phyloP scores from a whole-genome alignment of 148 eudicot genomes.

The Rhododendron vialii region DNA sequence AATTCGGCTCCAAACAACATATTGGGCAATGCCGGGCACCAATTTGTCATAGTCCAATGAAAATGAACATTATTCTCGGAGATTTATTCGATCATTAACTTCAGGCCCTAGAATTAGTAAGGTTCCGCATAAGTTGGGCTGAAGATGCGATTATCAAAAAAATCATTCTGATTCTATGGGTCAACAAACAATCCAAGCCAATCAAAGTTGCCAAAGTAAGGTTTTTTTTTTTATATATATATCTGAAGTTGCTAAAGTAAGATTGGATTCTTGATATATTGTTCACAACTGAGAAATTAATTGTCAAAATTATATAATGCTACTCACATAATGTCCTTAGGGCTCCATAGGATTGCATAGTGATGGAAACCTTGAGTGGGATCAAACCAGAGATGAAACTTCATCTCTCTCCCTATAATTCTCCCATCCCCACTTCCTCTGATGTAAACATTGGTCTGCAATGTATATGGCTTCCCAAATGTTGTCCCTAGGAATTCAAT shows the following conservation, averaged over 20 bases:
- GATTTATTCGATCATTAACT: no score
- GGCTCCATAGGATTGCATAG: conserved; percentile 86
- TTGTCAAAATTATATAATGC: background rate
- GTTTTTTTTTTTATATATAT: no score
- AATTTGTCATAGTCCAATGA: background rate
- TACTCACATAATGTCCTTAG: conserved; percentile 78
- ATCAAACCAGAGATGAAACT: conserved; percentile 93
- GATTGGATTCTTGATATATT: background rate
- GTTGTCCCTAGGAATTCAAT: conserved; percentile 93
- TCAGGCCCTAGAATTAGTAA: no score
- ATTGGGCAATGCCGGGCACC: background rate
- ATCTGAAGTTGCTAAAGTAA: background rate
- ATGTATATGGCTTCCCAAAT: conserved; percentile 80
- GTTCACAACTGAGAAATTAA: no score
- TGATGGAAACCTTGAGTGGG: conserved; percentile 82
- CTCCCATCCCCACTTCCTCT: conserved; percentile 91
- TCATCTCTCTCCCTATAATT: conserved; percentile 89
- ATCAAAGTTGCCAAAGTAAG: background rate
- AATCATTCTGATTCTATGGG: no score
- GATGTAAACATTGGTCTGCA: conserved; percentile 87
- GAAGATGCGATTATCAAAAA: no score
- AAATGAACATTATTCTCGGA: background rate
- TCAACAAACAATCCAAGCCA: background rate
- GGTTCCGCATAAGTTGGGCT: no score
- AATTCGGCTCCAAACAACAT: background rate